A percentile compares a stretch with the other conserved stretches of the same genome.
phyloP scores from a whole-genome alignment of 1,284 basidiomycete species.

The Xerocomus nothofagi region DNA sequence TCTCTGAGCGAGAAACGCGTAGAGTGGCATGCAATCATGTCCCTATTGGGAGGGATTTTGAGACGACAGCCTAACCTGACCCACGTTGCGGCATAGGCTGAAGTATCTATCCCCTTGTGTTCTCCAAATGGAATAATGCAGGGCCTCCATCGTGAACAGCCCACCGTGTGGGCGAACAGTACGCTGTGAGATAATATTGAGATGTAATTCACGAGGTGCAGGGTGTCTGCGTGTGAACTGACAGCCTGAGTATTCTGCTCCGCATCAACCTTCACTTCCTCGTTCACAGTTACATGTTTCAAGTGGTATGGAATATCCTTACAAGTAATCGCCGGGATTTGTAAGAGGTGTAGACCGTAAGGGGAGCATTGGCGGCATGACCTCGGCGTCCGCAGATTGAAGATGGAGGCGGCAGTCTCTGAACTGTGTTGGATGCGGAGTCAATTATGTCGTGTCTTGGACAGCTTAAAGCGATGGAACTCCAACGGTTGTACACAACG shows the following conservation, averaged over 20 bases:
- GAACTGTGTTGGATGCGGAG: not conserved
- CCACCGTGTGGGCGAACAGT: slow-evolving; percentile 1
- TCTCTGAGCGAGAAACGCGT: not conserved
- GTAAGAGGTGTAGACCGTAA: not conserved
- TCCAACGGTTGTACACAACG: slow-evolving; percentile 1
- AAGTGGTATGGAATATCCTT: not conserved
- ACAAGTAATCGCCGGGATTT: not conserved
- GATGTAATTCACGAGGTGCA: not conserved
- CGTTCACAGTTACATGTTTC: not conserved
- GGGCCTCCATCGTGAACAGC: not conserved
- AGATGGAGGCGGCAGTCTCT: not conserved
- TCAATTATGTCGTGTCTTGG: not conserved
- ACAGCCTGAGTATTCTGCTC: not conserved
- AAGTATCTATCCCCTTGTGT: not conserved
- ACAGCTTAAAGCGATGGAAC: not conserved
- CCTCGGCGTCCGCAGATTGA: not conserved
- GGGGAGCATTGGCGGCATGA: not conserved
- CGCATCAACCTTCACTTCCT: not conserved
- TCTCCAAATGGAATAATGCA: not conserved
- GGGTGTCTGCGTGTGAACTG: not conserved
- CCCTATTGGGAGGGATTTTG: not conserved
- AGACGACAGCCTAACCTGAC: not conserved
- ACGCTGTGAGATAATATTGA: not conserved
- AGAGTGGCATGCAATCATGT: not conserved
- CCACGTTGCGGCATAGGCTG: not conserved